phyloP scores from a whole-genome alignment of 352 stramenopile genomes.

The Phytopythium sindhum region DNA sequence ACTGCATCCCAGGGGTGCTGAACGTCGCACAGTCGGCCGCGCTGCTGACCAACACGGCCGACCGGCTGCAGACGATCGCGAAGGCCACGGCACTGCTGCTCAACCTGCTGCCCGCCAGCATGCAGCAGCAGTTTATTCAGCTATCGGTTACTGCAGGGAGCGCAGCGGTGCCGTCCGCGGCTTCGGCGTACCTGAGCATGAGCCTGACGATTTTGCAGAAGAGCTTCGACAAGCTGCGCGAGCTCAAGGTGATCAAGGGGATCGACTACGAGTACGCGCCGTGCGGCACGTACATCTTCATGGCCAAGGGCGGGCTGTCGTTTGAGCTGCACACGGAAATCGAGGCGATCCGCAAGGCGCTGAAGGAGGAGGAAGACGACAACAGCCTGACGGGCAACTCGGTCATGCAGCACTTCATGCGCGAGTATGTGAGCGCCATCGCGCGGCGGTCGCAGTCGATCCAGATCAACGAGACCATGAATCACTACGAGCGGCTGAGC shows the following conservation, averaged over 20 bases:
- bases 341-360: conserved; percentile 33
- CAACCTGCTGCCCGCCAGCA: conserved; percentile 55
- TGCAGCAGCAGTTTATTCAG: conserved; percentile 55
- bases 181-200: conserved; percentile 75
- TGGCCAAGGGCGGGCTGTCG: conserved; percentile 50
- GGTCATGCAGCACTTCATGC: conserved; percentile 63
- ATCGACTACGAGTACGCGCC: conserved; percentile 65
- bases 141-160: conserved; percentile 16
- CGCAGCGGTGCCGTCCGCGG: conserved; percentile 30
- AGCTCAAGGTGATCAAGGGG: conserved; percentile 67
- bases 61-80: conserved; percentile 68
- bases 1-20: conserved; percentile 78
- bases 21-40: conserved; percentile 76
- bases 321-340: conserved; percentile 48
- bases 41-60: conserved; percentile 73
- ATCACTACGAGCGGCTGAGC: conserved; percentile 59
- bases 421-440: conserved; percentile 47
- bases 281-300: conserved; percentile 75
- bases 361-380: conserved; percentile 48
- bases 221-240: conserved; percentile 72
- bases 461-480: conserved; percentile 62
- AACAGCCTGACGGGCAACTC: conserved; percentile 49
- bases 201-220: conserved; percentile 73
- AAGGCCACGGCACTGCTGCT: conserved; percentile 73
- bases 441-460: conserved; percentile 51